A percentile compares a stretch with the other conserved stretches of the same genome.
Evolutionary conservation across 768 basidiomycete species (phyloP).

Genomic region (Cantharellus cinnabarinus): DNA sequence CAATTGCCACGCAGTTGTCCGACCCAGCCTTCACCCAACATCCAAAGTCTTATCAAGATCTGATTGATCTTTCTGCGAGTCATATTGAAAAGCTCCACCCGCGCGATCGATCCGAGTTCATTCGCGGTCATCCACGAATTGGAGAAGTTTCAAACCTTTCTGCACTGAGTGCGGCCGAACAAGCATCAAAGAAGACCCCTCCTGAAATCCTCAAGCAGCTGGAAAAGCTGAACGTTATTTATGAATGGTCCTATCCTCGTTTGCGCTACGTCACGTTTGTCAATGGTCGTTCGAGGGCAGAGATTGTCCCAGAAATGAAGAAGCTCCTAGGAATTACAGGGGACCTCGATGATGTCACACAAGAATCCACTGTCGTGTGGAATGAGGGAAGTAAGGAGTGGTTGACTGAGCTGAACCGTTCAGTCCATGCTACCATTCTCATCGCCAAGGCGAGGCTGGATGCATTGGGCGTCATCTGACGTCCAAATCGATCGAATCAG

Average conservation of each 20-base stretch:
- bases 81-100: constrained; percentile 9
- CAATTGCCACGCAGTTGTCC: constrained; percentile 10
- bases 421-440: constrained; percentile 46
- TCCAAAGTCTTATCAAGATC: constrained; percentile 27
- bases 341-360: constrained; percentile 13
- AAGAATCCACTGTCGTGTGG: constrained; percentile 21
- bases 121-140: constrained; percentile 75
- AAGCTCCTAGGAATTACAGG: constrained; percentile 29
- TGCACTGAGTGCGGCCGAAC: constrained; percentile 58
- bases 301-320: constrained; percentile 67
- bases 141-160: constrained; percentile 65
- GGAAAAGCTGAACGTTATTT: constrained; percentile 52
- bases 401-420: constrained; percentile 48
- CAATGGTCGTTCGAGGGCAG: constrained; percentile 54
- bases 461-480: constrained; percentile 6
- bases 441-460: constrained; percentile 56
- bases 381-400: constrained; percentile 29
- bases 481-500: too few species aligned
- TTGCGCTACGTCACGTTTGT: constrained; percentile 85
- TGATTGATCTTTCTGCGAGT: constrained; percentile 28
- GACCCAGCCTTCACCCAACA: constrained; percentile 19
- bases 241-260: constrained; percentile 52
- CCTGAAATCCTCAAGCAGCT: constrained; percentile 58
- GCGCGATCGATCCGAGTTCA: constrained; percentile 31
- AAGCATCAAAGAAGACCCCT: constrained; percentile 37